Base-by-base conservation (phyloP, 192 early-diverging fungal species). In the Obelidium mucronatum region DNA sequence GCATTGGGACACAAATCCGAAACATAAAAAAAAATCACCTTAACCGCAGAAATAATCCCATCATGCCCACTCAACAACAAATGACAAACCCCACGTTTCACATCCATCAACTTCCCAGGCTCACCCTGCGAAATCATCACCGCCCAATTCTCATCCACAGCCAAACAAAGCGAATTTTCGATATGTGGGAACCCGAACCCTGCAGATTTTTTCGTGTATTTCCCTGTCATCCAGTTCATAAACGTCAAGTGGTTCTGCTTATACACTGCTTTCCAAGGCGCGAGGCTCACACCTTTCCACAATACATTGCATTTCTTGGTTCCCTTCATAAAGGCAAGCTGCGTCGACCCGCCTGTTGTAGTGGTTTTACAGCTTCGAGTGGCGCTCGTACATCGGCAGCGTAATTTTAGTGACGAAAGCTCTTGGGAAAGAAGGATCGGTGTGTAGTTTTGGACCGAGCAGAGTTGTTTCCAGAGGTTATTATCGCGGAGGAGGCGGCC, bases 101-200 rank as follows among this genome's bases (percentile, higher is more conserved):
- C 74, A 59, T 85, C 77, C 80, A 82, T 78, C 73, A 84, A 37
- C 62, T 67, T 76, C 19, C 83, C 83, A 17, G 33, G 69, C 28
- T 73, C 78, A 8, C 80, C 80, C 33, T 72, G 36, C 1, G 78
- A 58, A 1, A 87, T 77, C 3, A 81, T 77, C 0, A 85, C 78
- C 2, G 82, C 86, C 74, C 78, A 79, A 6, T 69, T 62, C n/a
- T 87, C 83, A 67, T 85, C 81, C 66, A 87, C 82, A 34, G 81
- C 73, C 71, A 87, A 78, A 33, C 69, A 73, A 44, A 87, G 59
- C n/a, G 39, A 22, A 37, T 72, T 72, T 19, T 15, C 34, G 24
- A 11, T 6, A 40, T 35, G 22, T 13, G 35, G 28, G 13, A 13
- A 13, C 58, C 15, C 6, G 8, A 78, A n/a, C 5, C 80, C 40